Base-by-base conservation (phyloP, 305 asterid species). In the Rubia tinctorum region DNA sequence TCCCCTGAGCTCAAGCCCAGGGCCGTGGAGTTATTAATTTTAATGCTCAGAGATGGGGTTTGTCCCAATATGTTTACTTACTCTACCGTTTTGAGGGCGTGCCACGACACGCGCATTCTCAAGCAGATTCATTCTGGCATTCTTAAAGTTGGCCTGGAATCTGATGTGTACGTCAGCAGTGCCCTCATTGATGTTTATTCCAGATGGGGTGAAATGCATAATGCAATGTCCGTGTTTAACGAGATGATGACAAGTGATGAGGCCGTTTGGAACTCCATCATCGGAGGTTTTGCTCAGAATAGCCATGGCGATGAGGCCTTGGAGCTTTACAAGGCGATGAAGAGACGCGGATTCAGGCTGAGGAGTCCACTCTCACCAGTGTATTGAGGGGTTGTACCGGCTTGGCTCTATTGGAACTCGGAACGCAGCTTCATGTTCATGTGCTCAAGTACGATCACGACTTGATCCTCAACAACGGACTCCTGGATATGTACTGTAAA, bases 241-340 rank as follows among this genome's bases (percentile, higher is more conserved):
- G 63, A 58, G 63, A 58, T 58, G 63, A 58, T 58, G 63, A 58
- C 63, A 0, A 11, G 63, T 22, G 63, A 58, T 58, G 27, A 58
- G 63, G 63, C 20, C 20, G 63, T 58, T 23, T 58, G 63, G 63
- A 58, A 58, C 15, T 58, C 63, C 63, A 8, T 58, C 34, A 58
- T 58, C 63, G 63, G 63, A 58, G 63, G 63, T 58, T 58, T 20
- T 8, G 63, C 63, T 6, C 63, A 58, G 63, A 58, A 58, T 23
- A 58, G 63, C 20, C 12, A 58, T 2, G 63, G 63, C 14, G 34
- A 58, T 22, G 63, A n/a, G 34, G 34, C 63, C 9, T 22, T 58
- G 63, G 63, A 20, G 27, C 63, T 58, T 58, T 58, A 58, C 63
- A 58, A 58, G 63, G 63, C 13, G n/a, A 58, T 58, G 63, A 58